Conservation (phyloP, 1,284 basidiomycete species). For the Fomes fomentarius region DNA sequence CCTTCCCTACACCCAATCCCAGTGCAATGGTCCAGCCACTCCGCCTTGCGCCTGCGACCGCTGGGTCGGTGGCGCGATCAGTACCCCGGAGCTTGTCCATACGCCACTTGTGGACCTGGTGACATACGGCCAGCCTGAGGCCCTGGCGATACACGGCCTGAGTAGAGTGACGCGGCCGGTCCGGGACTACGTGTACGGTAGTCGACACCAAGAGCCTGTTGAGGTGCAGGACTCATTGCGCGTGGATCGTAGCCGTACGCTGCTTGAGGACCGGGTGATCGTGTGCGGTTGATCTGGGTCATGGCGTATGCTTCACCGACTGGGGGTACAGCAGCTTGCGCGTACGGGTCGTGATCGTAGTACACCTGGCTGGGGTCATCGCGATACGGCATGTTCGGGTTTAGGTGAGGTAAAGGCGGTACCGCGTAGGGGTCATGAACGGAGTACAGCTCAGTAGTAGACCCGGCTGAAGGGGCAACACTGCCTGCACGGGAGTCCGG, state of each 20-base stretch:
- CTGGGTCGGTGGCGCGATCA: conserved; percentile 1
- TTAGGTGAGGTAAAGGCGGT: conserved; percentile 80
- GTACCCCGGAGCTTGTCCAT: conserved; percentile 27
- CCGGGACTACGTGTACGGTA: conserved; percentile 33
- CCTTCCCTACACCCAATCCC: conserved; percentile 3
- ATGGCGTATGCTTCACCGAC: conserved; percentile 68
- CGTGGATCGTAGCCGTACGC: conserved; percentile 36
- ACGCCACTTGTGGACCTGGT: conserved; percentile 27
- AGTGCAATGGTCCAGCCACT: conserved; percentile 27
- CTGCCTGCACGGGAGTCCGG: conserved; percentile 40
- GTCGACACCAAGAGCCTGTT: conserved; percentile 31
- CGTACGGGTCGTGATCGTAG: conserved; percentile 76
- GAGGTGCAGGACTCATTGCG: conserved; percentile 27
- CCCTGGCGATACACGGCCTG: conserved; percentile 47
- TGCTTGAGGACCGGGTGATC: conserved; percentile 39
- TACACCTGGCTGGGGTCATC: conserved; percentile 67
- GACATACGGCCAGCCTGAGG: conserved; percentile 42
- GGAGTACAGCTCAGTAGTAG: conserved; percentile 47
- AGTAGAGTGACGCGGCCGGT: conserved; percentile 34
- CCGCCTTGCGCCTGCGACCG: not conserved
- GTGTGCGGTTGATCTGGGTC: conserved; percentile 63
- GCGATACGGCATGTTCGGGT: conserved; percentile 70
- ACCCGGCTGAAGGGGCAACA: conserved; percentile 48
- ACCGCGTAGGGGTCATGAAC: conserved; percentile 75
- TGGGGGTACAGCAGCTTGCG: conserved; percentile 57